phyloP scores from a whole-genome alignment of 345 rosid species.

The Erysimum cheiranthoides region DNA sequence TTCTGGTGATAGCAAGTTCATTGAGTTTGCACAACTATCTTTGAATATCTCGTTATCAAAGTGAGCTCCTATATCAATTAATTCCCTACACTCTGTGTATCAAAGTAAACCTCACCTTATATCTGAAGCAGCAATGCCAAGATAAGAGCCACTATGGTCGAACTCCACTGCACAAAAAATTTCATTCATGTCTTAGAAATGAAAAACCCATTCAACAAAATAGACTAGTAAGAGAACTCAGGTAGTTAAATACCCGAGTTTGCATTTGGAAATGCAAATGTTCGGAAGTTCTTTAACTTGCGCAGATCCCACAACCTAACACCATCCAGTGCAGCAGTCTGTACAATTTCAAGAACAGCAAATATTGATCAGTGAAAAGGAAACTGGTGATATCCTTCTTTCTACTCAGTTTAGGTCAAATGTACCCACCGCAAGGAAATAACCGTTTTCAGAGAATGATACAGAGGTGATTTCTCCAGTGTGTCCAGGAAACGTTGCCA shows the following conservation, averaged over 20 bases:
- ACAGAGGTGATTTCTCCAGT: conserved; percentile 75
- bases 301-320: conserved; percentile 98
- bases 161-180: conserved; percentile 75
- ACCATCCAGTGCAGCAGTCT: conserved; percentile 96
- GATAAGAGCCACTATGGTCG: conserved; percentile 91
- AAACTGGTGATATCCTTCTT: conserved; percentile 5
- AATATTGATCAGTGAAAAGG: conserved; percentile 17
- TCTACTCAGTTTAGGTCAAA: conserved; percentile 10
- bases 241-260: conserved; percentile 69
- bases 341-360: conserved; percentile 21
- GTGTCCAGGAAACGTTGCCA: conserved; percentile 88
- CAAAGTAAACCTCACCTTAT: conserved; percentile 57
- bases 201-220: conserved; percentile 17
- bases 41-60: not conserved
- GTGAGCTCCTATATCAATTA: not conserved
- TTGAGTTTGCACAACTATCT: conserved; percentile 7
- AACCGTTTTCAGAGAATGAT: conserved; percentile 98
- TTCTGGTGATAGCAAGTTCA: not conserved
- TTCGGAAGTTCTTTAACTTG: conserved; percentile 89
- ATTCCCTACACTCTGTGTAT: not conserved
- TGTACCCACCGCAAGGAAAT: conserved; percentile 81
- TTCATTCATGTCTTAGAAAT: conserved; percentile 3
- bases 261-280: conserved; percentile 69
- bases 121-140: conserved; percentile 90
- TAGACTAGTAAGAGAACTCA: conserved; percentile 1